Evolutionary conservation across 257 asterid genomes (phyloP), one percentile per base, ranked within the genome.

Genomic region (Rhazya stricta): DNA sequence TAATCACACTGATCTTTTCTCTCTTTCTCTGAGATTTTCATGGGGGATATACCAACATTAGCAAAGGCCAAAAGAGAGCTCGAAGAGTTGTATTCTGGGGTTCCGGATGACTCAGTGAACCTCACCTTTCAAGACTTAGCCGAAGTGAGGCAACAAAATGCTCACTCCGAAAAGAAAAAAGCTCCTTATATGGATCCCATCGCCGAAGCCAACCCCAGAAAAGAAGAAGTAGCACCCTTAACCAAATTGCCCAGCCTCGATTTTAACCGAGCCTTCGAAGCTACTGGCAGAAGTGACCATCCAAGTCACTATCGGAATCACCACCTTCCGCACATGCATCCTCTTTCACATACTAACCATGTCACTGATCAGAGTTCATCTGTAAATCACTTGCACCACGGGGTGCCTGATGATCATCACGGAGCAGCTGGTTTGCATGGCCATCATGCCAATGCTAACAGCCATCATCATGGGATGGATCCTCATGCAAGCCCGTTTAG

Each of bases 21-120:
- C 23, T 32, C 36, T 34, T 4, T 42, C n/a, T 19, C 15, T 25
- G 27, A 29, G 29, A 67, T 23, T 7, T 43, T 1, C 72, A 86
- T 91, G 96, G 92, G 89, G 79, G 93, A 84, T 61, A 81, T 29
- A 34, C 69, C 74, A 81, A 80, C 83, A 54, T 9, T 86, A 77
- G 83, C 83, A 4, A 86, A 84, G 82, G 96, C 91, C 4, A 86
- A 74, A 66, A 82, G 68, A n/a, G 96, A 92, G 79, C 90, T 90
- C 0, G 93, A 89, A 72, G 97, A 90, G 0, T 30, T 92, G 65
- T 92, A 92, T 42, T 48, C 80, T 25, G 97, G 97, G 50, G 85
- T 92, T 56, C 92, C 93, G 0, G 97, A 92, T 79, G 97, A 90
- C 1, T 92, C 96, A 0, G 97, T 92, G 3, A 92, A 92, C 85